These are phyloP conservation scores for Candida neerlandica DNA, from an alignment of 1,139 yeast genomes.

Conservation along the genomic window DNA sequence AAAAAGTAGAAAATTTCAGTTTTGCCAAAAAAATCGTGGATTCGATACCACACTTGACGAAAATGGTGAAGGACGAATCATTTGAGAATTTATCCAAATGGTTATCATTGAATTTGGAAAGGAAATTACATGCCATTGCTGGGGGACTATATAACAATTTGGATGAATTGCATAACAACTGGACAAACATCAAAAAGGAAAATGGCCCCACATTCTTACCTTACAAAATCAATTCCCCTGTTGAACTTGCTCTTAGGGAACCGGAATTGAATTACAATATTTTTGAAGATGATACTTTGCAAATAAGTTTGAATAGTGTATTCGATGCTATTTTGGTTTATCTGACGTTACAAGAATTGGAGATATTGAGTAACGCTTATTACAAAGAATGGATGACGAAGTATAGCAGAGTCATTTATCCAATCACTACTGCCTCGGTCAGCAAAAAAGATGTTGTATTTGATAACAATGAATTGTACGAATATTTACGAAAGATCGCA, in stretches of 20 bases:
- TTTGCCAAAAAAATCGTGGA: constrained; percentile 72
- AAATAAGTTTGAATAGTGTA: constrained; percentile 65
- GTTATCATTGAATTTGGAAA: constrained; percentile 64
- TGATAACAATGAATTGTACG: constrained; percentile 39
- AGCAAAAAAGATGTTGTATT: constrained; percentile 25
- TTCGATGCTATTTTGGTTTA: constrained; percentile 86
- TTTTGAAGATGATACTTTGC: constrained; percentile 45
- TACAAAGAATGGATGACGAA: constrained; percentile 75
- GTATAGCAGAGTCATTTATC: constrained; percentile 72
- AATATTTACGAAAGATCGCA: constrained; percentile 61
- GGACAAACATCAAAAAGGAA: constrained; percentile 49
- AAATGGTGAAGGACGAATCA: constrained; percentile 78
- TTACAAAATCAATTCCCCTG: constrained; percentile 82
- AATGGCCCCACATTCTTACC: constrained; percentile 44
- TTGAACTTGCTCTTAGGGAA: constrained; percentile 73
- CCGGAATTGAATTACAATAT: constrained; percentile 50
- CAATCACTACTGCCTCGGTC: constrained; percentile 46
- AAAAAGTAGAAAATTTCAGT: constrained; percentile 71
- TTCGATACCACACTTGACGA: constrained; percentile 77
- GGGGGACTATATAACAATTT: constrained; percentile 57
- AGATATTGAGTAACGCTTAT: constrained; percentile 60
- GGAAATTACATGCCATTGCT: constrained; percentile 64
- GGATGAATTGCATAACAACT: constrained; percentile 54
- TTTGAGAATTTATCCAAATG: constrained; percentile 73
- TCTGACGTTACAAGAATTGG: constrained; percentile 67